Percentiles rank a stretch among this genome's conserved stretches.
Evolutionary conservation across 2,329 filamentous ascomycete species (phyloP).

Genomic region (Aspergillus sp.): DNA sequence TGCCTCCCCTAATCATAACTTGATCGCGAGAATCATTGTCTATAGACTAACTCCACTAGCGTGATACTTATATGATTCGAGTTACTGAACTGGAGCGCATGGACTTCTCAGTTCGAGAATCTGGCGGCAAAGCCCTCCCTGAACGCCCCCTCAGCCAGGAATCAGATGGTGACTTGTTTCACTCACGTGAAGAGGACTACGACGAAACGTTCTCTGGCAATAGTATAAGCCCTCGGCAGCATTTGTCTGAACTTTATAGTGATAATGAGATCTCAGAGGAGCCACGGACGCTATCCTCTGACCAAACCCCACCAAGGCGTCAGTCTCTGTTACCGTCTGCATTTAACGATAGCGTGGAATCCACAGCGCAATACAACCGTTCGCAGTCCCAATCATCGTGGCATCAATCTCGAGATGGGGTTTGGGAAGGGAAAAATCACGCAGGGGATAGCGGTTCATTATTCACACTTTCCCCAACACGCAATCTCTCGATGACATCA

Average conservation of each 20-base stretch:
- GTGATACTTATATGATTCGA: conserved; percentile 80
- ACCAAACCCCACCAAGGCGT: conserved; percentile 29
- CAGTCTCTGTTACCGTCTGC: conserved; percentile 34
- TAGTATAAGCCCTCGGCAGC: conserved; percentile 47
- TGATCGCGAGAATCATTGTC: background rate
- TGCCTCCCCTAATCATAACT: conserved; percentile 35
- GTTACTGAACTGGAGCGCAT: conserved; percentile 80
- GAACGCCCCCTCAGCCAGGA: conserved; percentile 59
- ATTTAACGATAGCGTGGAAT: conserved; percentile 21
- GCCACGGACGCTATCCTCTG: conserved; percentile 17
- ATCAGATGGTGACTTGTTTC: conserved; percentile 38
- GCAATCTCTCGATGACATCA: background rate
- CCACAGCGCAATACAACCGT: conserved; percentile 40
- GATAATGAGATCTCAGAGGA: conserved; percentile 18
- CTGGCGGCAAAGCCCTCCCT: conserved; percentile 69
- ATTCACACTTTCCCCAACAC: background rate
- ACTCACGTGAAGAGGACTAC: conserved; percentile 28
- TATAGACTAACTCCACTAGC: conserved; percentile 44
- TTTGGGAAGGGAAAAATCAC: conserved; percentile 4
- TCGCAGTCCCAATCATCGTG: conserved; percentile 15
- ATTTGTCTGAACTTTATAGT: conserved; percentile 39
- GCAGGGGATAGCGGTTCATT: background rate
- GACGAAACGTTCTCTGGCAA: conserved; percentile 41
- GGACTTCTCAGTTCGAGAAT: conserved; percentile 43
- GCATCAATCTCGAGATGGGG: background rate